These are phyloP conservation scores for Kwoniella newhampshirensis DNA, from an alignment of 768 basidiomycete species.

Conservation along the genomic window DNA sequence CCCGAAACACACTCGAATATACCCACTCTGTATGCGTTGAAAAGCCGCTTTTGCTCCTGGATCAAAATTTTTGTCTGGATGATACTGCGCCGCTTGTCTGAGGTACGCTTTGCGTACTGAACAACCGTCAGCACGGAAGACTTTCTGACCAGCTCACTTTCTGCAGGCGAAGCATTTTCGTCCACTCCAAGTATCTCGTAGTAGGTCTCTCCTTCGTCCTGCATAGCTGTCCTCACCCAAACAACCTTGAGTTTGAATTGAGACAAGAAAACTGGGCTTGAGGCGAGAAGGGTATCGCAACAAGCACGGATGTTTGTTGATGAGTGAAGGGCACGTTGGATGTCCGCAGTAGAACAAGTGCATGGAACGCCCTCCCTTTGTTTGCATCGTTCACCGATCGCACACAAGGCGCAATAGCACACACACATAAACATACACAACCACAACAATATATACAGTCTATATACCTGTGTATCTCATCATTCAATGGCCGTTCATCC, in stretches of 20 bases:
- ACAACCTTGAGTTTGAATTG: background rate
- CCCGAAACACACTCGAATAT: background rate
- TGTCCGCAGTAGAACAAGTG: no score
- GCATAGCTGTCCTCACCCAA: no score
- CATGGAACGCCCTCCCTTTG: no score
- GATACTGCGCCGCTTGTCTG: constrained; percentile 24
- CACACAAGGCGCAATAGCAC: constrained; percentile 3
- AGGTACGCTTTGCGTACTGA: constrained; percentile 38
- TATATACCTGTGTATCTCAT: no score
- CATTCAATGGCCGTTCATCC: no score
- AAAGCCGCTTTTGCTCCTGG: constrained; percentile 25
- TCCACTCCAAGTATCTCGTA: constrained; percentile 23
- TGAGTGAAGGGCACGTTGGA: background rate
- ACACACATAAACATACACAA: background rate
- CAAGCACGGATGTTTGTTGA: background rate
- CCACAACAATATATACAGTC: background rate
- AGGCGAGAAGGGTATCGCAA: background rate
- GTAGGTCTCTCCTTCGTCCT: constrained; percentile 10
- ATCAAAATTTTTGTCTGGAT: constrained; percentile 33
- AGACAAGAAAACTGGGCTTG: background rate
- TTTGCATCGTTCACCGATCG: background rate
- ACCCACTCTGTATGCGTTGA: constrained; percentile 31
- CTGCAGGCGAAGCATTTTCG: constrained; percentile 19
- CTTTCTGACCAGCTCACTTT: constrained; percentile 24
- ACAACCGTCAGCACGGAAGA: constrained; percentile 5